Percentiles rank a stretch among this genome's conserved stretches.
These are phyloP conservation scores for Paramecium biaurelia DNA, from an alignment of 73 alveolate species.

Conservation along the genomic window DNA sequence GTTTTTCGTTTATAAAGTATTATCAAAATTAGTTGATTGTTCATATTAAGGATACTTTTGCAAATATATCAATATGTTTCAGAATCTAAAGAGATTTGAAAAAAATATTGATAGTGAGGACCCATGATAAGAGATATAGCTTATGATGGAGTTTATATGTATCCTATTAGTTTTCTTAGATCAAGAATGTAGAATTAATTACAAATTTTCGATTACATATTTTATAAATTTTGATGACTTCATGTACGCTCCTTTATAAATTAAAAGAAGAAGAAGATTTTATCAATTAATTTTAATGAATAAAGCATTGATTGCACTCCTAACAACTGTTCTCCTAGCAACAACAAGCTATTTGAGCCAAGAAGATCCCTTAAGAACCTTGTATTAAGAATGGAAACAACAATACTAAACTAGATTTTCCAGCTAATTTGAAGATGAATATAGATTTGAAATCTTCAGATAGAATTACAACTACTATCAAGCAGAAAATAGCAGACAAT, in stretches of 20 bases:
- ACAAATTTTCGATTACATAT: background rate
- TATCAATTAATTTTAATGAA: background rate
- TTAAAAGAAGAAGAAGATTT: background rate
- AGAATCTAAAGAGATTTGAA: background rate
- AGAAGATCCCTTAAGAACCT: background rate
- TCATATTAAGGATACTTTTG: background rate
- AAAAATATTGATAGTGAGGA: background rate
- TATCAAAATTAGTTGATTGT: too few species aligned
- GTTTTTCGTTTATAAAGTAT: too few species aligned
- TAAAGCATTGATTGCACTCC: background rate
- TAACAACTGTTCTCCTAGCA: background rate
- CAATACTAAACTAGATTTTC: background rate
- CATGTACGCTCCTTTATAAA: background rate
- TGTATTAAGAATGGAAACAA: background rate
- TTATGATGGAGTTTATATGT: background rate
- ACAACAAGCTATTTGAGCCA: background rate
- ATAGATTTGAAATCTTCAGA: constrained; percentile 6
- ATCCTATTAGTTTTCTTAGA: background rate
- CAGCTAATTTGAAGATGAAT: constrained; percentile 5
- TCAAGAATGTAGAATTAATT: background rate
- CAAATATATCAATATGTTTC: background rate
- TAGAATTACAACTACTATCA: background rate
- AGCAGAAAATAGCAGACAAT: background rate
- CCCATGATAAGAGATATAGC: background rate
- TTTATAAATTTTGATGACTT: constrained; percentile 19